Evolutionary conservation across 2,329 filamentous ascomycete genomes (phyloP).

Genomic region (Aspergillus ruber): DNA sequence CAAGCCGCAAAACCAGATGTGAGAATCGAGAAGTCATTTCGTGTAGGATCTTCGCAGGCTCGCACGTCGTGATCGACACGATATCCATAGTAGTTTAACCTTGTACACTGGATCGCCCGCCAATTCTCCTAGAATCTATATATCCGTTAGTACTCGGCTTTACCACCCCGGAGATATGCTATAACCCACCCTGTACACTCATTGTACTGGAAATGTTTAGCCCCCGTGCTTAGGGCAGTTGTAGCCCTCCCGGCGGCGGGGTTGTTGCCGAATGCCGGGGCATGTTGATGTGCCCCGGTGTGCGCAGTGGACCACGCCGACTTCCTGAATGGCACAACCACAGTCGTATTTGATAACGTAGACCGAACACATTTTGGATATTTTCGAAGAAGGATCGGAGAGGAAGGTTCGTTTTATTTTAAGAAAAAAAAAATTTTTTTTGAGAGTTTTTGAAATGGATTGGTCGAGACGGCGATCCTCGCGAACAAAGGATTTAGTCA

Average conservation of each 20-base stretch:
- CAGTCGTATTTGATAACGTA: conserved; percentile 34
- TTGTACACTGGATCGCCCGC: no score
- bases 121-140: no score
- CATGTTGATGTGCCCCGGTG: conserved; percentile 24
- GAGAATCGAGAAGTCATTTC: no score
- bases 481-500: not conserved
- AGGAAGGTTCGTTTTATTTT: not conserved
- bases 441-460: not conserved
- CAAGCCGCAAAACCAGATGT: no score
- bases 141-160: no score
- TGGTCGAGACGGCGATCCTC: not conserved
- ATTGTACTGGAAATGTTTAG: not conserved
- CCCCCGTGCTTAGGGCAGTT: conserved; percentile 26
- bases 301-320: conserved; percentile 29
- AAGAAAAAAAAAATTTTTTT: not conserved
- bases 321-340: conserved; percentile 28
- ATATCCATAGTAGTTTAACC: no score
- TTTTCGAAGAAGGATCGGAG: not conserved
- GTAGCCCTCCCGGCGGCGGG: conserved; percentile 26
- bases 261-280: conserved; percentile 26
- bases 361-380: conserved; percentile 28
- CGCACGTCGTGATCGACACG: no score
- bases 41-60: no score
- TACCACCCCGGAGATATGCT: no score
- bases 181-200: no score